Percentiles rank a stretch among this genome's conserved stretches.
phyloP scores from a whole-genome alignment of 768 basidiomycete species.

The Auriscalpium microsporum region DNA sequence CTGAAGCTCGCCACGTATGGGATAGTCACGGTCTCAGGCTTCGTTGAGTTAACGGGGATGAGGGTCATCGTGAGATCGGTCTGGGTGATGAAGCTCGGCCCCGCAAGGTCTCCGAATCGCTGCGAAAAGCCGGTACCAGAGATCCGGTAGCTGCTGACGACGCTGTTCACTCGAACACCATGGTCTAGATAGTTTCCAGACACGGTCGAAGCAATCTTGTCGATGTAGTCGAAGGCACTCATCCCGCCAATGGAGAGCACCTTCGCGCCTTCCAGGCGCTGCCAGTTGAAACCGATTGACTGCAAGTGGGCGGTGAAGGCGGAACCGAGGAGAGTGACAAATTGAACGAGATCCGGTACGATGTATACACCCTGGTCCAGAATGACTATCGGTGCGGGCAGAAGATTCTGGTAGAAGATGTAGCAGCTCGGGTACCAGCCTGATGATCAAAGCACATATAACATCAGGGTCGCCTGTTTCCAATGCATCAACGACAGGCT shows the following conservation, averaged over 20 bases:
- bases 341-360: slow-evolving; percentile 7
- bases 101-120: slow-evolving; percentile 48
- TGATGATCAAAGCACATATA: slow-evolving; percentile 13
- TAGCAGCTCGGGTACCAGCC: slow-evolving; percentile 55
- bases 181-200: slow-evolving; percentile 59
- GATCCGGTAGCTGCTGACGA: slow-evolving; percentile 47
- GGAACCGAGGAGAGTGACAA: neutral
- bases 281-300: slow-evolving; percentile 28
- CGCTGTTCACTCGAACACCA: slow-evolving; percentile 54
- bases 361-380: slow-evolving; percentile 4
- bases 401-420: slow-evolving; percentile 32
- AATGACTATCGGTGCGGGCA: slow-evolving; percentile 12
- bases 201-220: slow-evolving; percentile 45
- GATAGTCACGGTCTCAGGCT: slow-evolving; percentile 39
- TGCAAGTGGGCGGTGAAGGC: slow-evolving; percentile 5
- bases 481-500: neutral
- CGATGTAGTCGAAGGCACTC: slow-evolving; percentile 46
- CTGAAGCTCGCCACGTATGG: slow-evolving; percentile 44
- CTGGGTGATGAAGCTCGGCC: slow-evolving; percentile 39
- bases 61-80: slow-evolving; percentile 40
- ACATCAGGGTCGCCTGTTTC: neutral
- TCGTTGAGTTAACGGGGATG: slow-evolving; percentile 37
- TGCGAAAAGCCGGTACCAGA: slow-evolving; percentile 39
- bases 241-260: slow-evolving; percentile 47
- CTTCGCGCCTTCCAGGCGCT: slow-evolving; percentile 50